These are phyloP conservation scores for Kodamaea jinghongensis DNA, from an alignment of 805 yeast species.

Conservation along the genomic window DNA sequence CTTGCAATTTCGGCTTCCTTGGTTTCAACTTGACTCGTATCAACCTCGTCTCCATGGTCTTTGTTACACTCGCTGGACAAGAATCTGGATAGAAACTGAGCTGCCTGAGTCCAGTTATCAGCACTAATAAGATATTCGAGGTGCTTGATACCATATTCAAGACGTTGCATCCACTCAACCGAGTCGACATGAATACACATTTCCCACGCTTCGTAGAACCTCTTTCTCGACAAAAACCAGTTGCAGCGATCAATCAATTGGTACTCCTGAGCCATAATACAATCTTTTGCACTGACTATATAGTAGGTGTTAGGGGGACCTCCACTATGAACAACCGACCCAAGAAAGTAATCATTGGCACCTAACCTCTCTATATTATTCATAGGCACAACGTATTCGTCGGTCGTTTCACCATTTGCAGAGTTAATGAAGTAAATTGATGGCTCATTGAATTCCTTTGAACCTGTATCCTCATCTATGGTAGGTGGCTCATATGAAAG, in stretches of 20 bases:
- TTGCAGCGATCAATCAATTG: conserved; percentile 64
- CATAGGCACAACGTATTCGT: conserved; percentile 75
- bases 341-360: conserved; percentile 72
- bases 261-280: conserved; percentile 70
- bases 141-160: conserved; percentile 60
- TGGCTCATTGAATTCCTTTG: conserved; percentile 49
- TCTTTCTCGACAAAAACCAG: conserved; percentile 63
- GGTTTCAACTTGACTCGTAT: conserved; percentile 7
- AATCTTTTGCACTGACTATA: conserved; percentile 78
- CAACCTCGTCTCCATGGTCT: conserved; percentile 16
- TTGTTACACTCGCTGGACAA: conserved; percentile 27
- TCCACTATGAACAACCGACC: conserved; percentile 41
- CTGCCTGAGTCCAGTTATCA: conserved; percentile 57
- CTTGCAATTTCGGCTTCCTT: conserved; percentile 22
- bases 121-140: conserved; percentile 41
- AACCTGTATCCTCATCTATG: conserved; percentile 16
- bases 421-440: conserved; percentile 71
- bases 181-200: conserved; percentile 53
- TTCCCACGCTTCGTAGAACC: conserved; percentile 72
- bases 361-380: conserved; percentile 59
- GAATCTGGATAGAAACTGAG: conserved; percentile 39
- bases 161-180: conserved; percentile 47
- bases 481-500: conserved; percentile 49
- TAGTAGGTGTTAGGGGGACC: conserved; percentile 47
- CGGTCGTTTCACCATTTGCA: conserved; percentile 63